Base-by-base conservation (phyloP, 2,329 filamentous ascomycete genomes). In the Colletotrichum higginsianum region DNA sequence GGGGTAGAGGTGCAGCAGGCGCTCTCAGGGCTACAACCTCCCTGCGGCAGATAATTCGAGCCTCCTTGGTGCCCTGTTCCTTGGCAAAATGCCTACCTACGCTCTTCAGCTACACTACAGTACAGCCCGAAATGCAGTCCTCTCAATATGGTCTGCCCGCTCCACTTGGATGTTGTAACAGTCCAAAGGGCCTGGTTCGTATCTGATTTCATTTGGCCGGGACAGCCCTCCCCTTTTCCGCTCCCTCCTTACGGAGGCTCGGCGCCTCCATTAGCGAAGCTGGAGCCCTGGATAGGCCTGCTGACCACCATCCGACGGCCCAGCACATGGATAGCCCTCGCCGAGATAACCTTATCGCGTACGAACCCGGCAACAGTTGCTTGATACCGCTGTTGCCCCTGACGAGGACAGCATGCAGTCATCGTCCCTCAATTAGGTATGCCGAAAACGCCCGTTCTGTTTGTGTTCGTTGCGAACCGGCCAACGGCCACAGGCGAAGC, bases 341-440 rank as follows among this genome's bases (percentile, higher is more conserved):
- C 62, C 49, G 57, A 62, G 52, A 63, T 42, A 63, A 68, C 65
- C 58, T 68, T 49, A 63, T 63, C 40, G 35, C 6, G 44, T 40
- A 12, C 35, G 11, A 18, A 35, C 47, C 44, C 49, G 49, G 47
- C 35, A 53, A 49, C 38, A 26, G 15, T 42, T 42, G 61, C 21
- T 53, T 40, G 49, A 35, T n/a, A 15, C 26, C 16, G 30, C 30
- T 49, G 8, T 23, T n/a, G 49, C 21, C 46, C 61, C 40, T 44
- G 61, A 35, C 8, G 38, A 61, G 44, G 55, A 35, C n/a, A 23
- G 40, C 57, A 18, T 16, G 38, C 21, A n/a, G 50, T 30, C 49
- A 44, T 18, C 16, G 18, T 8, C 44, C 38, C 40, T 56, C 53
- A 6, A 40, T 3, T 11, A 38, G 53, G 53, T 56, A n/a, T 18